These are phyloP conservation scores for Cladophialophora carrionii DNA, from an alignment of 2,329 filamentous ascomycete genomes.

Conservation along the genomic window DNA sequence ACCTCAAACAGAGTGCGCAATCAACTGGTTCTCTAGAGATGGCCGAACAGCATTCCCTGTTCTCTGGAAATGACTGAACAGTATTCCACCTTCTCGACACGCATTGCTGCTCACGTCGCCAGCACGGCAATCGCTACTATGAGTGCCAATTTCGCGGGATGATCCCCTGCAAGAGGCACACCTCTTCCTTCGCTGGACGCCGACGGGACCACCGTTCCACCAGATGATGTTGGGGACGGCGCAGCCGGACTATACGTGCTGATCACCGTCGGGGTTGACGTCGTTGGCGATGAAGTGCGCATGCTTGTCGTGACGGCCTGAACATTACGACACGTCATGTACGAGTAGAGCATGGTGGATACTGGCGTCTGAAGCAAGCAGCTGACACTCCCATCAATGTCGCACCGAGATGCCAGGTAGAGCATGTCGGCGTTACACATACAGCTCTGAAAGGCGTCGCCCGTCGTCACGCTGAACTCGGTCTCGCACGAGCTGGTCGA, in stretches of 20 bases:
- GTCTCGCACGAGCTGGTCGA: neutral
- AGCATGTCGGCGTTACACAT: neutral
- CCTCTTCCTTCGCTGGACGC: neutral
- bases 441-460: neutral
- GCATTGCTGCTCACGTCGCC: neutral
- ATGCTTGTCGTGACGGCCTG: neutral
- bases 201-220: neutral
- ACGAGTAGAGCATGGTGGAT: neutral
- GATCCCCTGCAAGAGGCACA: neutral
- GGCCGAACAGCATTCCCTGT: neutral
- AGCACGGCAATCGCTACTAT: neutral
- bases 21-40: neutral
- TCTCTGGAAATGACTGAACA: neutral
- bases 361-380: neutral
- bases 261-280: neutral
- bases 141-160: neutral
- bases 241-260: neutral
- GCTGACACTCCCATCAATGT: neutral
- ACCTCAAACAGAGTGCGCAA: neutral
- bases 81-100: neutral
- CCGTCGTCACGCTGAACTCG: neutral
- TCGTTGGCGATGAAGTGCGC: neutral
- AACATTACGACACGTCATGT: neutral
- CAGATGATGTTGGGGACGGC: neutral
- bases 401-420: neutral